Evolutionary conservation across 2,329 filamentous ascomycete genomes (phyloP).

Genomic region (Nemania bipapillata): DNA sequence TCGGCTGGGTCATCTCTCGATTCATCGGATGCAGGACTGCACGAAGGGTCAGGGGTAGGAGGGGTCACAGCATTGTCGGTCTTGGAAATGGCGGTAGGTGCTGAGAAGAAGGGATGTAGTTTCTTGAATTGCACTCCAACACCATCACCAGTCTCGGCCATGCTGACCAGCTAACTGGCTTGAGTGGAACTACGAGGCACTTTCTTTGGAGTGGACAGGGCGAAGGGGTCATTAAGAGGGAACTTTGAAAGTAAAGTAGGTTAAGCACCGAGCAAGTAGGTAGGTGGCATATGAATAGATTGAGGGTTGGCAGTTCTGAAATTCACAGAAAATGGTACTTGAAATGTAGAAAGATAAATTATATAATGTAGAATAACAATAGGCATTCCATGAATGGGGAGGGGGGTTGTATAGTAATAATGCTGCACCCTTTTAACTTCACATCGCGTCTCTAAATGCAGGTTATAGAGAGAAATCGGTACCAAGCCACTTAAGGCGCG

Average conservation of each 20-base stretch:
- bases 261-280: neutral
- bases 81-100: constrained; percentile 44
- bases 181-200: constrained; percentile 17
- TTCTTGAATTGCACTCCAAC: constrained; percentile 56
- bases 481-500: constrained; percentile 21
- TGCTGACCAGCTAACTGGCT: constrained; percentile 50
- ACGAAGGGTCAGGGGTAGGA: constrained; percentile 50
- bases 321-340: neutral
- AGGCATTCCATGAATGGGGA: neutral
- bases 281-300: neutral
- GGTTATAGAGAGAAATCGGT: neutral
- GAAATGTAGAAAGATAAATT: neutral
- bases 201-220: neutral
- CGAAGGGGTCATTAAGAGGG: constrained; percentile 24
- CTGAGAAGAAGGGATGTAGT: constrained; percentile 66
- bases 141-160: constrained; percentile 56
- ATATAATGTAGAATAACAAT: neutral
- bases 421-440: neutral
- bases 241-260: neutral
- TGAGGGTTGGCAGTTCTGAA: neutral
- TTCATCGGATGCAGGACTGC: constrained; percentile 47
- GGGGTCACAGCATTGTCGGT: constrained; percentile 38
- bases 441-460: constrained; percentile 11
- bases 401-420: neutral
- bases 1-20: constrained; percentile 30